Base-by-base conservation (phyloP, 2,329 filamentous ascomycete species). In the Whalleya microplaca region DNA sequence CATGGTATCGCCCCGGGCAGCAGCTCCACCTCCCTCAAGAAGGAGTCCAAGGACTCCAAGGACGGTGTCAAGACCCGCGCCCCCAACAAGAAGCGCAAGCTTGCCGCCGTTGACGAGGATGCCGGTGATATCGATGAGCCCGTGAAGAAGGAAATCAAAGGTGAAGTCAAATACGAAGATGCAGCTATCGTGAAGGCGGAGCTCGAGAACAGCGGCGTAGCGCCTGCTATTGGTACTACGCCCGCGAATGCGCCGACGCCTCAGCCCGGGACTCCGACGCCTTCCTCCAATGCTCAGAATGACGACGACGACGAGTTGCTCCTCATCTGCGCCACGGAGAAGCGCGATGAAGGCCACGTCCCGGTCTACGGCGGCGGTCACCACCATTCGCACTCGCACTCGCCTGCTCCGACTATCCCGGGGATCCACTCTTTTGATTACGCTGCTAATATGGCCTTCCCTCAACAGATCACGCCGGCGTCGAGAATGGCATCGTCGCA, bases 1-100 rank as follows among this genome's bases (percentile, higher is more conserved):
- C 76, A 86, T 61, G 79, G 78, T 21, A 81, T 87, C 48, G 68
- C 65, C 47, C 2, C 43, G 8, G 64, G 62, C 45, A 65, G 61
- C 45, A 65, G 61, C 29, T 55, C 54, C 10, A 56, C 63, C 49
- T 69, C 70, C 14, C 44, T 63, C 48, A 69, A 69, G 54, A 66
- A 68, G 46, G 71, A 73, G 59, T 42, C 61, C 43, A 62, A 65
- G 48, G 65, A 70, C 58, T 21, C 58, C 52, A 70, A 69, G 46
- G 60, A 66, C 40, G 47, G 61, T 20, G 47, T 56, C 51, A 65
- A 68, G 59, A 50, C 64, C 18, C 52, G 56, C 14, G 10, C 54
- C 21, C 19, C 61, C 18, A 65, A 40, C 60, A 72, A 72, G 66
- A 72, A 71, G 63, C 66, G 69, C 56, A 71, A 69, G 64, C 68